phyloP scores from a whole-genome alignment of 306 rosid species.

The Macrotyloma uniflorum region DNA sequence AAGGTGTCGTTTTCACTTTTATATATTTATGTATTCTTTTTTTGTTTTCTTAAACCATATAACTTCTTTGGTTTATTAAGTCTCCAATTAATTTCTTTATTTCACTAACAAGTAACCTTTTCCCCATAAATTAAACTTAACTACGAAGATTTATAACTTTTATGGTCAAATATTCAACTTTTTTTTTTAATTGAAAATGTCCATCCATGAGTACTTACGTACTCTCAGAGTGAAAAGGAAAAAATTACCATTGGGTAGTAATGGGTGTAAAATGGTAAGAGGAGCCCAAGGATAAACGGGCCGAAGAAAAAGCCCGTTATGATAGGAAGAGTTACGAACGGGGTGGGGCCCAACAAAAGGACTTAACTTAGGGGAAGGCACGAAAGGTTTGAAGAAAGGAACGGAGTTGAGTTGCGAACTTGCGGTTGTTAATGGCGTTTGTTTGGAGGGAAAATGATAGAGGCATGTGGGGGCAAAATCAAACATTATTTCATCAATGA shows the following conservation, averaged over 20 bases:
- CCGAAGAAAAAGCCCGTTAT: background rate
- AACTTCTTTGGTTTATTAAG: background rate
- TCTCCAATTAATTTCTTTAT: background rate
- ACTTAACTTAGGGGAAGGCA: background rate
- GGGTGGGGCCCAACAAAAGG: constrained; percentile 39
- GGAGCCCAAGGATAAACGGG: constrained; percentile 34
- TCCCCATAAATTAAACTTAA: background rate
- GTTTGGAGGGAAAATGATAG: constrained; percentile 62
- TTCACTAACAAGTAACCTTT: too few relatives aligned
- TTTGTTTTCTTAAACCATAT: background rate
- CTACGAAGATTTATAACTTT: background rate
- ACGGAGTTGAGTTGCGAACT: constrained; percentile 38
- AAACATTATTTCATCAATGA: constrained; percentile 47
- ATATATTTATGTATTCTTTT: background rate
- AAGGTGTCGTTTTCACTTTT: background rate
- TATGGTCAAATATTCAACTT: background rate
- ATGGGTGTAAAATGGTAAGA: background rate
- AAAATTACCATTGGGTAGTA: background rate
- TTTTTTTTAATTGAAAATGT: too few relatives aligned
- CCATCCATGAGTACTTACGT: too few relatives aligned
- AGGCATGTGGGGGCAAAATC: constrained; percentile 53
- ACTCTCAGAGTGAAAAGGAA: too few relatives aligned
- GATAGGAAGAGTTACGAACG: constrained; percentile 13
- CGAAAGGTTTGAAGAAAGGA: background rate
- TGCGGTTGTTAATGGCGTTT: constrained; percentile 55